Evolutionary conservation across 306 rosid species (phyloP), one percentile per base, ranked within the genome.

Genomic region (Castanea mollissima): DNA sequence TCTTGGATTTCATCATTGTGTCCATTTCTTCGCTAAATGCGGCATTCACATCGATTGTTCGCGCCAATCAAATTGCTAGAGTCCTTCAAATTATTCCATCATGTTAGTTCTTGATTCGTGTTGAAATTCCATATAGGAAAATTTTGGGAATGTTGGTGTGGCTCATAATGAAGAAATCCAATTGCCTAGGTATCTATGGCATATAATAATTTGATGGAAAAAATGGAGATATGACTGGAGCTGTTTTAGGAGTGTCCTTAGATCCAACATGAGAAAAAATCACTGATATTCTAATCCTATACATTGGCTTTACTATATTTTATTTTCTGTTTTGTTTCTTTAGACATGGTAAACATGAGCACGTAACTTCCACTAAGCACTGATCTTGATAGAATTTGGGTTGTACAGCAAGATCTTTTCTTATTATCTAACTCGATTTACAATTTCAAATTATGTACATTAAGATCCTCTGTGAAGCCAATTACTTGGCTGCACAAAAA

Each of bases 1-100:
- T 68, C 81, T 78, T 54, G 46, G 16, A 79, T 76, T 63, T 71
- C 55, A 86, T 89, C 71, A 86, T 89, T 76, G 32, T 9, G 11
- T 23, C 78, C 86, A 82, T 69, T 86, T 49, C 44, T 75, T 4
- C 2, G 12, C 46, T 0, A 31, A 20, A 71, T 35, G 44, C 6
- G 1, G 25, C 7, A 2, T 56, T 76, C 16, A 46, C 49, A 65
- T 78, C 29, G 54, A 49, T 49, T 0, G 4, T 49, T 49, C 16
- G 11, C 16, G 12, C 46, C 12, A 78, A 55, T 62, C 74, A 56
- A 81, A 54, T 82, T 58, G 76, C 29, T 52, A 38, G 63, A 79
- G 25, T 73, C 46, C 59, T 31, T 19, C 62, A 31, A 44, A 6
- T 27, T 29, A 64, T 44, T 75, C 20, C 56, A n/a, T 72, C 29